These are phyloP conservation scores for Apiosordaria backusii DNA, from an alignment of 495 filamentous ascomycete species.

Conservation along the genomic window DNA sequence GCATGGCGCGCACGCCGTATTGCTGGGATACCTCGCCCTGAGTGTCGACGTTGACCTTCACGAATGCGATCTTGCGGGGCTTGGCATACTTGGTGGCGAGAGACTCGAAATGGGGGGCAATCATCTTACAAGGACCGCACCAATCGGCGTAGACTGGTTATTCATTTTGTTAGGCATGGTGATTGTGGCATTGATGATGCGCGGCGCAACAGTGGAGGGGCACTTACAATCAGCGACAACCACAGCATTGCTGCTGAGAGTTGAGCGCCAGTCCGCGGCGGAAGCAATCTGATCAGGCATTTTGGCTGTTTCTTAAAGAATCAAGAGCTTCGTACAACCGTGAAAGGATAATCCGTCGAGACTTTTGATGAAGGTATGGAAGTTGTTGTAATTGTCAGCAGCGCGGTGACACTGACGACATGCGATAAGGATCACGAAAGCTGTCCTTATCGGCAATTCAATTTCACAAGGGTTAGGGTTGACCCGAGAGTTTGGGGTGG, in stretches of 20 bases:
- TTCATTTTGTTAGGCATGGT: slow-evolving; percentile 13
- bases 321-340: background rate
- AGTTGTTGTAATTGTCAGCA: background rate
- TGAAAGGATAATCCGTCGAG: background rate
- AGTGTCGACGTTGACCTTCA: slow-evolving; percentile 59
- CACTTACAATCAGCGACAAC: slow-evolving; percentile 49
- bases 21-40: slow-evolving; percentile 52
- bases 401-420: background rate
- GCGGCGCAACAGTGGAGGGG: background rate
- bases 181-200: background rate
- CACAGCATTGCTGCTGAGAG: slow-evolving; percentile 39
- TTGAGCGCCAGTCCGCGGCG: slow-evolving; percentile 42
- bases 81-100: slow-evolving; percentile 54
- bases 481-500: background rate
- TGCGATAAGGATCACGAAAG: slow-evolving; percentile 19
- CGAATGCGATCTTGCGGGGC: slow-evolving; percentile 54
- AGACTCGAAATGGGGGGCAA: slow-evolving; percentile 60
- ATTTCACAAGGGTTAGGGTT: slow-evolving; percentile 13
- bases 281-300: slow-evolving; percentile 33
- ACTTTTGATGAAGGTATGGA: background rate
- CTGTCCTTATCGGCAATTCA: slow-evolving; percentile 27
- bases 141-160: slow-evolving; percentile 59
- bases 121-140: slow-evolving; percentile 69
- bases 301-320: background rate
- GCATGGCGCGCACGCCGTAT: slow-evolving; percentile 62